Conservation (phyloP, 805 yeast genomes). For the Barnettozyma pratensis region DNA sequence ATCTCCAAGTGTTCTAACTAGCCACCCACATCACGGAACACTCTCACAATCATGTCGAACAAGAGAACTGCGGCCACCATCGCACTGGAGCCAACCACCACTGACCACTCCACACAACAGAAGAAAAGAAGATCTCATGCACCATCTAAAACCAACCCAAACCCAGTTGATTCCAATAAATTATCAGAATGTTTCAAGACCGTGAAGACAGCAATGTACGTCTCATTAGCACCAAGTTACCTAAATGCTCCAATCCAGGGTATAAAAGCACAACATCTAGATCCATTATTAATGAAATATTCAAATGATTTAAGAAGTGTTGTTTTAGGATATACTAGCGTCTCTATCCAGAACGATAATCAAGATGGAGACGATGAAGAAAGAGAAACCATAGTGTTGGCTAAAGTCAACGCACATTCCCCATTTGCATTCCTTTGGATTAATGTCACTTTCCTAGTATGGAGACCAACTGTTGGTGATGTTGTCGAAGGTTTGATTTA, state of each 20-base stretch:
- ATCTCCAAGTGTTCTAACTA: too few species aligned
- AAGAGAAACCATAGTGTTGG: conserved; percentile 36
- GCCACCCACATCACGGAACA: too few species aligned
- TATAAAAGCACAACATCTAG: conserved; percentile 80
- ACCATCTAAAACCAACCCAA: conserved; percentile 26
- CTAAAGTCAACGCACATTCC: conserved; percentile 68
- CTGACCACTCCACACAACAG: conserved; percentile 4
- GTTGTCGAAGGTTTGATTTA: conserved; percentile 79
- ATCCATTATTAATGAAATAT: conserved; percentile 83
- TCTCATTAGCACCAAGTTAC: conserved; percentile 85
- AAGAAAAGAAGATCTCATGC: conserved; percentile 18
- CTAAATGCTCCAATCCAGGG: conserved; percentile 69
- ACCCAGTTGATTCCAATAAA: conserved; percentile 38
- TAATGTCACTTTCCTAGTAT: conserved; percentile 71
- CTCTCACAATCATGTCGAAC: neutral
- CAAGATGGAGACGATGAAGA: conserved; percentile 26
- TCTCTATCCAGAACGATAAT: conserved; percentile 41
- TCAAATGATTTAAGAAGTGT: conserved; percentile 73
- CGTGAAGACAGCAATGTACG: conserved; percentile 58
- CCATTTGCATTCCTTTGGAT: conserved; percentile 92
- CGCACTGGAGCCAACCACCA: neutral
- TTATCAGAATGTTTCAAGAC: conserved; percentile 65
- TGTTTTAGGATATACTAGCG: conserved; percentile 70
- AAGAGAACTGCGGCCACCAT: neutral
- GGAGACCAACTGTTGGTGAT: conserved; percentile 92